phyloP scores from a whole-genome alignment of 306 rosid genomes.

The Delonix regia region DNA sequence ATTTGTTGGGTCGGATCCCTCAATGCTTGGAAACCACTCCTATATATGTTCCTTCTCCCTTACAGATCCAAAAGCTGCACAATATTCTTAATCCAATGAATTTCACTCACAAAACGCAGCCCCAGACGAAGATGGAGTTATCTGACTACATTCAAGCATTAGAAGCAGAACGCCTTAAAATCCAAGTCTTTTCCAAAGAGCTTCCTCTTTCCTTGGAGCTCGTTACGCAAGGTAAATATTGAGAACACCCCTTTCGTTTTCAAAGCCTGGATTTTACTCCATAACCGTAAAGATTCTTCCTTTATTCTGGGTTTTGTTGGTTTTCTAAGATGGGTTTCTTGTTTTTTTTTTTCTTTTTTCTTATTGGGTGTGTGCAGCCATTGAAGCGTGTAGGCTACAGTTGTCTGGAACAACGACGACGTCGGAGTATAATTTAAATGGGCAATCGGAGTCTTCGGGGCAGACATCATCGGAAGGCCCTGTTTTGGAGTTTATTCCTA shows the following conservation, averaged over 20 bases:
- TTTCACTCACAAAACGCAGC: slow-evolving; percentile 59
- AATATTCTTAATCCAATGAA: slow-evolving; percentile 17
- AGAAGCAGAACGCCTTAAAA: slow-evolving; percentile 67
- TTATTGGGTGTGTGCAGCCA: slow-evolving; percentile 48
- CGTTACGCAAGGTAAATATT: slow-evolving; percentile 59
- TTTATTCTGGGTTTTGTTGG: slow-evolving; percentile 5
- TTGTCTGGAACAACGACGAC: slow-evolving; percentile 59
- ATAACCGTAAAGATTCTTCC: neutral
- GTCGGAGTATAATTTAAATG: slow-evolving; percentile 60
- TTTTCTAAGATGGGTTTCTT: neutral
- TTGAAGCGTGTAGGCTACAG: slow-evolving; percentile 70
- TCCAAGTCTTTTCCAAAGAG: slow-evolving; percentile 75
- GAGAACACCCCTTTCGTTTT: neutral
- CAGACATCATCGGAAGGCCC: slow-evolving; percentile 72
- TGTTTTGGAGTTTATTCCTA: slow-evolving; percentile 79
- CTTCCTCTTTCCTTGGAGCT: slow-evolving; percentile 84
- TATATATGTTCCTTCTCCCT: slow-evolving; percentile 23
- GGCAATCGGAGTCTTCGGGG: slow-evolving; percentile 81
- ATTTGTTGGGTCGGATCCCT: slow-evolving; percentile 46
- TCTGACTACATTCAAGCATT: slow-evolving; percentile 62
- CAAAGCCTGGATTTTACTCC: neutral
- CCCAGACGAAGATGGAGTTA: slow-evolving; percentile 41
- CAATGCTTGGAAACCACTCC: slow-evolving; percentile 29
- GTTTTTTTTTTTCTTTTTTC: neutral
- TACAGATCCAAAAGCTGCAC: neutral